Base-by-base conservation (phyloP, 306 rosid species). In the Prunus persica region DNA sequence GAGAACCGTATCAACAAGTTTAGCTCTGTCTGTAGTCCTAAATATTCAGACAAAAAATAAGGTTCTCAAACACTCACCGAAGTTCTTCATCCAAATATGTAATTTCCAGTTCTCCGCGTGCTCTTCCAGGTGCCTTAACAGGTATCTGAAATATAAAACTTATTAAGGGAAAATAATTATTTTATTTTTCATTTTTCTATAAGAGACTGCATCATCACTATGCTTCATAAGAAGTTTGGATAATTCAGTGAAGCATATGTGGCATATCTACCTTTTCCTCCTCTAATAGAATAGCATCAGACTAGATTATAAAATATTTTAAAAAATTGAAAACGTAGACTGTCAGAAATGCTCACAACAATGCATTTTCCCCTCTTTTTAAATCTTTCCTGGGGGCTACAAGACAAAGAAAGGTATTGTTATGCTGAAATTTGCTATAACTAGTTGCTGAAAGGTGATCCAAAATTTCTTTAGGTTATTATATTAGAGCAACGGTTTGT, bases 61-160 rank as follows among this genome's bases (percentile, higher is more conserved):
- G 27, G 18, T 28, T 67, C 38, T 11, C 20, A 61, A 27, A 16
- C 65, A 82, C 94, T 87, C 73, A 91, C 98, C 98, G 83, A 72
- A 91, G 72, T 72, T 93, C 98, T 86, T 93, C 93, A 66, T 93
- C 97, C 73, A 93, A 83, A 78, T 91, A 93, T 63, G 94, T 93
- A 68, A 87, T 88, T 81, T 93, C 98, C 56, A 93, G 75, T 86
- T 84, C 91, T 69, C 98, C 98, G 6, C 96, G 98, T 62, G 96
- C 94, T 76, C 85, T 91, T 27, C 30, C 98, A 68, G 97, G 98
- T n/a, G 96, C 97, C 80, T 93, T 93, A 49, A 93, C 54, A 45
- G 97, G 97, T 79, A 93, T 82, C 97, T 93, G 88, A 50, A 24
- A 51, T n/a, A 22, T 43, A 52, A 0, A 8, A 38, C 43, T 63